Conservation (phyloP, 345 rosid genomes). For the Cardamine occulta region DNA sequence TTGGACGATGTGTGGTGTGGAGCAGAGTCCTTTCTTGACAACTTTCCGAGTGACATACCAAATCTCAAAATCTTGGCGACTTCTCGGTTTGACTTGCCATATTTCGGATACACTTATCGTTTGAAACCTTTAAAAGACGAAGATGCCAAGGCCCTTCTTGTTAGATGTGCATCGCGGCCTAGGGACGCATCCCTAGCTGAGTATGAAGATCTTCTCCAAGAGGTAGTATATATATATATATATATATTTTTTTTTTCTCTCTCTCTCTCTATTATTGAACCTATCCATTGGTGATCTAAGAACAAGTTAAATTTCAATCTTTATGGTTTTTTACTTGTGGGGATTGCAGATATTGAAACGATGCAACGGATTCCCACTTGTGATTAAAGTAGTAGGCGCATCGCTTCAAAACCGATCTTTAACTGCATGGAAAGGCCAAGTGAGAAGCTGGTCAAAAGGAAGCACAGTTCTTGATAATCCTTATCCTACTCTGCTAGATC, state of each 20-base stretch:
- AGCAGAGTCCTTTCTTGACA: constrained; percentile 46
- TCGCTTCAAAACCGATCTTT: constrained; percentile 49
- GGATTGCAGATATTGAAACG: constrained; percentile 52
- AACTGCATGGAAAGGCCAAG: constrained; percentile 44
- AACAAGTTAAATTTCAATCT: no score
- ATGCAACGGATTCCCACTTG: constrained; percentile 68
- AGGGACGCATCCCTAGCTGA: constrained; percentile 3
- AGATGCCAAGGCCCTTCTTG: constrained; percentile 54
- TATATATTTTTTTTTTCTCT: no score
- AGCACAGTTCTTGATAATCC: constrained; percentile 40
- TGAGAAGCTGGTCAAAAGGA: constrained; percentile 42
- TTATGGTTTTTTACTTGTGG: not conserved
- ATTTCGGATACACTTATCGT: constrained; percentile 37
- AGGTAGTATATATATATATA: constrained; percentile 41
- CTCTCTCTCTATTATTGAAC: no score
- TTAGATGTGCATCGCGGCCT: constrained; percentile 26
- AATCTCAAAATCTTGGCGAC: constrained; percentile 64
- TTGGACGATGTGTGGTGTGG: constrained; percentile 72
- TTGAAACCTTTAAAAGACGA: constrained; percentile 47
- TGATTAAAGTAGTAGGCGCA: constrained; percentile 55
- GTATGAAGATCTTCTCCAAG: constrained; percentile 41
- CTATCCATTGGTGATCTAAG: no score
- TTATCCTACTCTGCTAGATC: constrained; percentile 38
- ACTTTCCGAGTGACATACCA: constrained; percentile 35
- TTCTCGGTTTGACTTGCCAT: constrained; percentile 57